Evolutionary conservation across 768 basidiomycete species (phyloP), one percentile per base, ranked within the genome.

Genomic region (Kwoniella sp.): DNA sequence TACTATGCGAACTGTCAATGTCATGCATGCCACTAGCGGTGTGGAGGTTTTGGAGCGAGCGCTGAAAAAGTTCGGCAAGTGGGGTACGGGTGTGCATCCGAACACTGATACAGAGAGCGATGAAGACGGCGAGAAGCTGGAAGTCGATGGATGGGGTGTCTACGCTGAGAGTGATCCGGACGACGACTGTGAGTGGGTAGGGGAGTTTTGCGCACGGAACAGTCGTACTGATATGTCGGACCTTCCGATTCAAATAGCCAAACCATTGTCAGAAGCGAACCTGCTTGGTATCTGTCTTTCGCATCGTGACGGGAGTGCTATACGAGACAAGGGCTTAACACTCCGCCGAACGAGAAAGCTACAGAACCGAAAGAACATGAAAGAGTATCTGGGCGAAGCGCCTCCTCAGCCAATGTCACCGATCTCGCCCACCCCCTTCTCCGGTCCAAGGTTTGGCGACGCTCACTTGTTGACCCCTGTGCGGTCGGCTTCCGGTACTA

Each of bases 101-200:
- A 57, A 33, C 24, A 72, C 79, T 29, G 83, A 85, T 40, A 84
- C 85, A n/a, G 86, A 87, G 62, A 87, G 84, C 0, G 87, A 87
- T 33, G 76, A 73, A 19, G 88, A 90, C 29, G 88, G 88, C 0
- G 77, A 74, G 17, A 88, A 87, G 0, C 82, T 95, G 15, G 86
- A 85, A 57, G 88, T 96, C 1, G 91, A 93, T 68, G 92, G 92
- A 1, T 96, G 92, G 91, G 90, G 87, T 27, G 88, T 92, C 0
- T 95, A 86, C 77, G 81, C 90, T 24, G 89, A 90, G 75, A 85
- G 83, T 12, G 76, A 73, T 29, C 69, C 65, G 4, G 81, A 81
- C 3, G 74, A 86, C 24, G 65, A 84, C 86, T 64, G 85, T 80
- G 53, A 61, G 61, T 74, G 2, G 56, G 50, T 63, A 21, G 22